A percentile compares a stretch with the other conserved stretches of the same genome.
These are phyloP conservation scores for Aspergillus sp. DNA, from an alignment of 2,329 filamentous ascomycete species.

Conservation along the genomic window DNA sequence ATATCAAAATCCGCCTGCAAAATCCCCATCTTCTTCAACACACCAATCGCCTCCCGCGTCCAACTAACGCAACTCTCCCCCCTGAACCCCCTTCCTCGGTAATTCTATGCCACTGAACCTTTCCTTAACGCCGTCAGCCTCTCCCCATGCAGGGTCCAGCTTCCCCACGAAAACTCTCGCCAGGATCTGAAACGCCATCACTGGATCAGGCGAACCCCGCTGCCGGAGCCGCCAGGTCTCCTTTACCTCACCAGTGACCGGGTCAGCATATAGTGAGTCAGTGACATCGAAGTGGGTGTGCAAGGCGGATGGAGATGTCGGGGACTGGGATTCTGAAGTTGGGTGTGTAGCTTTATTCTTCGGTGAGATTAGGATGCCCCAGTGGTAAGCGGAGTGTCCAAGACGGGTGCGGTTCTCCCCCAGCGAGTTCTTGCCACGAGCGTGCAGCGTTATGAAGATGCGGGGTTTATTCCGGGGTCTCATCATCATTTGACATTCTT, in stretches of 20 bases:
- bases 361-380: constrained; percentile 17
- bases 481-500: not conserved
- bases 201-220: constrained; percentile 1
- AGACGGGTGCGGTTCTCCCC: constrained; percentile 3
- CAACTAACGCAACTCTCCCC: constrained; percentile 12
- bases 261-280: constrained; percentile 7
- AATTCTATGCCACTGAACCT: not conserved
- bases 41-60: constrained; percentile 4
- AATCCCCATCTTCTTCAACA: not conserved
- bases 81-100: not conserved
- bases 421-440: constrained; percentile 5
- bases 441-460: constrained; percentile 5
- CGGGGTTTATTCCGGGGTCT: constrained; percentile 4
- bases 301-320: not conserved
- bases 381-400: constrained; percentile 15
- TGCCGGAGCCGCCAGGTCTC: constrained; percentile 13
- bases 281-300: constrained; percentile 15
- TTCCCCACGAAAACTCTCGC: constrained; percentile 16
- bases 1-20: constrained; percentile 5
- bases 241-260: not conserved
- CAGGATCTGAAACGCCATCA: constrained; percentile 5
- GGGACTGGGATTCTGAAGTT: too few relatives aligned
- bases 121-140: not conserved
- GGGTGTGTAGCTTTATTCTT: not conserved
- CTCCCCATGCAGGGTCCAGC: not conserved